phyloP scores from a whole-genome alignment of 2,329 filamentous ascomycete genomes.

The Ceratocystis ficicola region DNA sequence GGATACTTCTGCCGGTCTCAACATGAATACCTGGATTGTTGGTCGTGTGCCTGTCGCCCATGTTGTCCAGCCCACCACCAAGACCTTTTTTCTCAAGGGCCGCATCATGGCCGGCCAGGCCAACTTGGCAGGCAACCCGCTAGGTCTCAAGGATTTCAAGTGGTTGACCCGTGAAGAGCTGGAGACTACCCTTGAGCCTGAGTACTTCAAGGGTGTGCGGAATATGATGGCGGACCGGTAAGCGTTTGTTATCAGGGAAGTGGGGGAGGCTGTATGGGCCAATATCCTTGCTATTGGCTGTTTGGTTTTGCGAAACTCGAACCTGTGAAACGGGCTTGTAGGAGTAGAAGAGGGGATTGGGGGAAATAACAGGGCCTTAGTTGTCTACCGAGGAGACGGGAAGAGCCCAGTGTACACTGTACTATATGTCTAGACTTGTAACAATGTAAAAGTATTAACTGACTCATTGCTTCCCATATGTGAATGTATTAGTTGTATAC shows the following conservation, averaged over 20 bases:
- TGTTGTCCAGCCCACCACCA: constrained; percentile 55
- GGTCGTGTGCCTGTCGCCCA: constrained; percentile 83
- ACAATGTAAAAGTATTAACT: constrained; percentile 18
- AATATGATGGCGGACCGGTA: constrained; percentile 77
- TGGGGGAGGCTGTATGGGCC: background rate
- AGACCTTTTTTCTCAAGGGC: constrained; percentile 92
- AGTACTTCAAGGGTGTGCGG: constrained; percentile 63
- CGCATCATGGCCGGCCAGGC: constrained; percentile 96
- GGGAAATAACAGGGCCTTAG: background rate
- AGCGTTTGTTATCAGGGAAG: background rate
- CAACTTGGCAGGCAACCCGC: constrained; percentile 57
- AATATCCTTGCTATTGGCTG: too few species aligned
- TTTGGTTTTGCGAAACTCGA: background rate
- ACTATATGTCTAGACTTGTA: constrained; percentile 21
- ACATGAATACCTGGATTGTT: constrained; percentile 99
- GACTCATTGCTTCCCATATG: background rate
- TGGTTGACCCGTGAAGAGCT: constrained; percentile 91
- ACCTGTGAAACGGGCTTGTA: constrained; percentile 8
- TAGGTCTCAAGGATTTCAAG: constrained; percentile 70
- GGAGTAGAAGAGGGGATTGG: constrained; percentile 12
- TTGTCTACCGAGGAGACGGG: constrained; percentile 1
- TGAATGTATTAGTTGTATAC: background rate
- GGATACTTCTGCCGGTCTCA: constrained; percentile 63
- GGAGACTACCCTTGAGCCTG: constrained; percentile 47
- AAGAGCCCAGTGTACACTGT: constrained; percentile 16